These are phyloP conservation scores for Klebsormidium nitens DNA, from an alignment of 139 green algal species.

Conservation along the genomic window DNA sequence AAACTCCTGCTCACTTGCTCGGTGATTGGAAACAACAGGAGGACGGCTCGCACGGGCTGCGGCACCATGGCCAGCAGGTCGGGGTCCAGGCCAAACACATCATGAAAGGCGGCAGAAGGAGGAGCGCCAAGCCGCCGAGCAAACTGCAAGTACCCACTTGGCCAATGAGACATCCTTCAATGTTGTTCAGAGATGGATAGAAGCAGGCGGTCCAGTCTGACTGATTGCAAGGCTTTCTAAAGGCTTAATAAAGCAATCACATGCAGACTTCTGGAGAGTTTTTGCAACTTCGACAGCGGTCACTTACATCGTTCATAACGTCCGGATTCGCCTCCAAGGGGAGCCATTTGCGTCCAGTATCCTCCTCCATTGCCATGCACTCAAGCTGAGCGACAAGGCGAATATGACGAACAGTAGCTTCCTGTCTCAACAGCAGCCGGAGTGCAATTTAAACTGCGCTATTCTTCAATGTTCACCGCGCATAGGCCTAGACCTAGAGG, in stretches of 20 bases:
- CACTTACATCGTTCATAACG: slow-evolving; percentile 31
- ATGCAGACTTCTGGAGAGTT: no score
- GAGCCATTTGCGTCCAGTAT: no score
- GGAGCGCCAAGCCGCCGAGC: slow-evolving; percentile 10
- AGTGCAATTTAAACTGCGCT: no score
- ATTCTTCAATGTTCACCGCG: no score
- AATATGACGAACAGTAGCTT: no score
- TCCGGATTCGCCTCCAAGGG: slow-evolving; percentile 37
- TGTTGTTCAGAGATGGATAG: background rate
- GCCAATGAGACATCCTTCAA: slow-evolving; percentile 5
- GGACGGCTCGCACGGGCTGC: slow-evolving; percentile 35
- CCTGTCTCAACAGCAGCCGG: no score
- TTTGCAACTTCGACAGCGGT: no score
- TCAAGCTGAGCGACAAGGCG: no score
- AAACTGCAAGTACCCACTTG: slow-evolving; percentile 29
- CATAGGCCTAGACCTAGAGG: no score
- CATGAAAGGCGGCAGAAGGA: slow-evolving; percentile 28
- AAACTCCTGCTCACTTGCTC: slow-evolving; percentile 7
- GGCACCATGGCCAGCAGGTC: slow-evolving; percentile 48
- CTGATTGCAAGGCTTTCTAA: no score
- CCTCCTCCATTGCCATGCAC: no score
- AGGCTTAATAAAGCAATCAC: no score
- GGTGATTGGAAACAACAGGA: slow-evolving; percentile 40
- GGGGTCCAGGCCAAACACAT: slow-evolving; percentile 39
- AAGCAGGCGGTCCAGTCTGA: background rate